phyloP scores from a whole-genome alignment of 768 basidiomycete genomes.

The Sistotremastrum niveocremeum region DNA sequence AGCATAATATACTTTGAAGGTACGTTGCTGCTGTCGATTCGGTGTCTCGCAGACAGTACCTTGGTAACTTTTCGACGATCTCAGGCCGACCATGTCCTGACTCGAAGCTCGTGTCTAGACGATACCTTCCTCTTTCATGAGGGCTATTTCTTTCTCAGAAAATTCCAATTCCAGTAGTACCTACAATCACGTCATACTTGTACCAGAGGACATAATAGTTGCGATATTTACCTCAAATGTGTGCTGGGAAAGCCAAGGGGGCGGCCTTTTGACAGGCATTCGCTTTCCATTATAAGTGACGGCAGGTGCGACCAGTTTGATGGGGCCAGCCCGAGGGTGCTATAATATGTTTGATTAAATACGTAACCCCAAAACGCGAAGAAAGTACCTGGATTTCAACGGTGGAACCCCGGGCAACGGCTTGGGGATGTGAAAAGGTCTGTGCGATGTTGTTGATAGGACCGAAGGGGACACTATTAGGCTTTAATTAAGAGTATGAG shows the following conservation, averaged over 20 bases:
- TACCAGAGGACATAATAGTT: too few species aligned
- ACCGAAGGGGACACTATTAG: slow-evolving; percentile 59
- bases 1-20: too few species aligned
- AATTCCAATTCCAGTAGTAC: too few species aligned
- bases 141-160: too few species aligned
- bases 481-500: not conserved
- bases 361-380: not conserved
- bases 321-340: slow-evolving; percentile 50
- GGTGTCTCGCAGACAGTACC: too few species aligned
- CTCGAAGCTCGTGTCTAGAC: too few species aligned
- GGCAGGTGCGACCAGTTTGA: slow-evolving; percentile 72
- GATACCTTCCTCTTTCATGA: too few species aligned
- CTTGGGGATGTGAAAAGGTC: slow-evolving; percentile 84
- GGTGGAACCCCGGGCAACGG: slow-evolving; percentile 57
- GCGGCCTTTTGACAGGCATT: slow-evolving; percentile 62
- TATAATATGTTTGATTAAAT: slow-evolving; percentile 4
- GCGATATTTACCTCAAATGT: slow-evolving; percentile 45
- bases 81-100: too few species aligned
- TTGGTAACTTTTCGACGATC: too few species aligned
- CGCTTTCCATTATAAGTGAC: slow-evolving; percentile 71
- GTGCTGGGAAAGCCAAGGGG: slow-evolving; percentile 81
- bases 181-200: too few species aligned
- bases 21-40: too few species aligned
- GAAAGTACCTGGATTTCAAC: slow-evolving; percentile 58
- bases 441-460: slow-evolving; percentile 87